phyloP scores from a whole-genome alignment of 768 basidiomycete genomes.

The Tephrocybe rancida region DNA sequence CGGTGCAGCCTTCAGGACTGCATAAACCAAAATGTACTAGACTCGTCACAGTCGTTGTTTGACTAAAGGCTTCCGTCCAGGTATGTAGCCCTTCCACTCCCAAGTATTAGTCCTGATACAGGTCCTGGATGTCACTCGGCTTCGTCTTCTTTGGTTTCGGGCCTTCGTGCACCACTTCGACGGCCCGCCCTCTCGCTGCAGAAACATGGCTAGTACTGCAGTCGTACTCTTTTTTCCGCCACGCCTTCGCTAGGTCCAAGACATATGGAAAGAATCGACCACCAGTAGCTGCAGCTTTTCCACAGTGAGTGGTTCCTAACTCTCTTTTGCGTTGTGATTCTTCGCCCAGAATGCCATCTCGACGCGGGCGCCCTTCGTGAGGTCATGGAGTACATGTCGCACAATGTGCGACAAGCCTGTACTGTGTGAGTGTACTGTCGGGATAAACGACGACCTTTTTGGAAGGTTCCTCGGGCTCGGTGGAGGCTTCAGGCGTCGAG shows the following conservation, averaged over 20 bases:
- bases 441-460: background rate
- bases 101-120: too few species aligned
- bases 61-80: too few species aligned
- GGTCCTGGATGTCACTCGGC: too few species aligned
- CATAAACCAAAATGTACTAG: too few species aligned
- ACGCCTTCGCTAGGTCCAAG: conserved; percentile 53
- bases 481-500: too few species aligned
- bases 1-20: too few species aligned
- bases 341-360: conserved; percentile 2
- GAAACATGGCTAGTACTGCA: too few species aligned
- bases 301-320: background rate
- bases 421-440: background rate
- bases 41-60: too few species aligned
- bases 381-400: background rate
- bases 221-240: conserved; percentile 42
- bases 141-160: too few species aligned
- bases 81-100: too few species aligned
- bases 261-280: background rate
- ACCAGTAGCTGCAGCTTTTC: background rate
- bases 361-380: background rate
- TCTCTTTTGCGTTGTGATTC: background rate
- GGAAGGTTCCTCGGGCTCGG: background rate
- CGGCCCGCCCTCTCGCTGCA: too few species aligned
- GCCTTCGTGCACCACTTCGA: too few species aligned
- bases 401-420: background rate